Evolutionary conservation across 306 rosid species (phyloP), one percentile per base, ranked within the genome.

Genomic region (Dicorynia guianensis): DNA sequence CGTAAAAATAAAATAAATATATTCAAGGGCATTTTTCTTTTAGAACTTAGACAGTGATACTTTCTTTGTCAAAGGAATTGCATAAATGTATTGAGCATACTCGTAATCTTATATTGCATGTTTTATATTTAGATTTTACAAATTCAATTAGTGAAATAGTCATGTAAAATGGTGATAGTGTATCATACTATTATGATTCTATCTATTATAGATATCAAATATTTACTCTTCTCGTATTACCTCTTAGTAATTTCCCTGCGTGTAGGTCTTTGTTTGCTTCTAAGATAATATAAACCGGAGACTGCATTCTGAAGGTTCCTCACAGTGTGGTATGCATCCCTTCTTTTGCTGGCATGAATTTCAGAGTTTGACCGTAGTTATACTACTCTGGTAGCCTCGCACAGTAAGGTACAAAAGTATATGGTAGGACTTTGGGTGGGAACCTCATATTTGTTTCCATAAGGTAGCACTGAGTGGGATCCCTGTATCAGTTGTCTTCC

Each of bases 261-360:
- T 74, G 60, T 40, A 88, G 93, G 86, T 75, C 84, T 61, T 77
- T 90, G 80, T 85, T 87, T 63, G 93, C 98, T 65, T 90, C 97
- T 13, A 82, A 75, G 74, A 57, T 6, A 15, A 87, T 93, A 64
- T 79, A n/a, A n/a, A n/a, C n/a, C n/a, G n/a, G n/a, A n/a, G 89
- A 86, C 57, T 83, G 89, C 81, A 82, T 90, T 81, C 77, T 93
- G 66, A 81, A 85, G 81, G 93, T 90, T 84, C 98, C 97, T 59
- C 86, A 78, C 76, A 60, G 67, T n/a, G 84, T 67, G 90, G 96
- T 93, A 90, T 17, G 56, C 35, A 67, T 36, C 69, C 5, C 47
- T 52, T 50, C 19, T 47, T 74, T 42, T 25, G 33, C 30, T 52
- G 10, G 3, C 58, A 4, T 48, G 39, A 14, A 11, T 66, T 46